These are phyloP conservation scores for Solanum habrochaites DNA, from an alignment of 257 asterid species.

Conservation along the genomic window DNA sequence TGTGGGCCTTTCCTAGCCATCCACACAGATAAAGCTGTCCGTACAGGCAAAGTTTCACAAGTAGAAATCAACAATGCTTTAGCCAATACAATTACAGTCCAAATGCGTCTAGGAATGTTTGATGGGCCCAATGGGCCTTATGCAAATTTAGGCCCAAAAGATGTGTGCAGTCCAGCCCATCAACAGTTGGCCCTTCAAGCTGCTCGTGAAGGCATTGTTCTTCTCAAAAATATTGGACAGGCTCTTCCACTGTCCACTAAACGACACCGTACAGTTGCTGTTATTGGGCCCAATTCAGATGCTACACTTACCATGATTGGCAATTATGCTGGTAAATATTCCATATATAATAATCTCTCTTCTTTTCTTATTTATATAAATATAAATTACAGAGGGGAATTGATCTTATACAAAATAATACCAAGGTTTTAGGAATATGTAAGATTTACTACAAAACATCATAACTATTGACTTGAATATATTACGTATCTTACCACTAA, in stretches of 20 bases:
- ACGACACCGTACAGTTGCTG: slow-evolving; percentile 40
- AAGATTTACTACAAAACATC: not conserved
- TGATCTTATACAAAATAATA: not conserved
- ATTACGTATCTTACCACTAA: too few relatives aligned
- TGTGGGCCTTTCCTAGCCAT: slow-evolving; percentile 84
- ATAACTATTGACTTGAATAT: not conserved
- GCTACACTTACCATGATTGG: slow-evolving; percentile 77
- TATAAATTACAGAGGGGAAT: not conserved
- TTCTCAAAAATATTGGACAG: slow-evolving; percentile 52
- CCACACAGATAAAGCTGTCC: slow-evolving; percentile 52
- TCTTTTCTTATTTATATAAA: not conserved
- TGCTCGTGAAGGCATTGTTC: slow-evolving; percentile 87
- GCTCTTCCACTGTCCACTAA: slow-evolving; percentile 55
- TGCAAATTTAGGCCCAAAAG: slow-evolving; percentile 55
- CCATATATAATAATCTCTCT: not conserved
- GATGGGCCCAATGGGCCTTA: slow-evolving; percentile 66
- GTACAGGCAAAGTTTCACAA: slow-evolving; percentile 43
- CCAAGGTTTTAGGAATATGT: not conserved
- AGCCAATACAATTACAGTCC: slow-evolving; percentile 48
- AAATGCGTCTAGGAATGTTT: slow-evolving; percentile 87
- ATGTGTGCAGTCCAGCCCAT: slow-evolving; percentile 73
- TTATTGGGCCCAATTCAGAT: slow-evolving; percentile 87
- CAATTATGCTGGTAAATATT: slow-evolving; percentile 52
- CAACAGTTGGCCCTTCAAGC: slow-evolving; percentile 75
- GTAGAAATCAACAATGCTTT: slow-evolving; percentile 54